Evolutionary conservation across 495 filamentous ascomycete genomes (phyloP), one percentile per base, ranked within the genome.

Genomic region (Polyplosphaeria fusca): DNA sequence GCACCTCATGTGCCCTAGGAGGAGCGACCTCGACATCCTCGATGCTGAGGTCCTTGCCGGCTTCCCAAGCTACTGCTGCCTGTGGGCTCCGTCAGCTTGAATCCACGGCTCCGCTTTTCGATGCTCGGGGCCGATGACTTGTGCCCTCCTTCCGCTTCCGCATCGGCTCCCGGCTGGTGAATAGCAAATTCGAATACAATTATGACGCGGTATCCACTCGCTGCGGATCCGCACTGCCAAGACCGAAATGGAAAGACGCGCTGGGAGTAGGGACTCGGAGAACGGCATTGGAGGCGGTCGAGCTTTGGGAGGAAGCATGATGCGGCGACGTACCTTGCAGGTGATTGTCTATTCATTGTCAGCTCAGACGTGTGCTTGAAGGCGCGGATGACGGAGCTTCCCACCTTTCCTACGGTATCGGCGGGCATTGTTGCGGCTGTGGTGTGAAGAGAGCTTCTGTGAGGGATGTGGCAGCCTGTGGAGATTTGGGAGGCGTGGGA

Each of bases 11-110:
- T 39, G 92, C 92, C 71, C 81, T 84, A n/a, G 93, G 93, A 35
- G 94, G 87, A 32, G 78, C 81, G 47, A 98, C 93, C 76, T 98
- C 90, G 66, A 98, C 81, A 59, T 91, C 86, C 74, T 98, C 93
- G 55, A 96, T 77, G 62, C 79, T 85, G 50, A 98, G 80, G 67
- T 89, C 86, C 74, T 95, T 86, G 61, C 85, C 91, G 28, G 94
- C 88, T 68, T 87, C 93, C 93, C 93, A 98, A 68, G 93, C 94
- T 52, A 98, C 84, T 51, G 93, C 93, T 49, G 94, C 91, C 87
- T 96, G 55, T 40, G n/a, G n/a, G n/a, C n/a, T n/a, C n/a, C n/a
- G n/a, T n/a, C n/a, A n/a, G n/a, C n/a, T n/a, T n/a, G n/a, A n/a
- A n/a, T n/a, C n/a, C n/a, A n/a, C n/a, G n/a, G n/a, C n/a, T n/a